Evolutionary conservation across 2,329 filamentous ascomycete genomes (phyloP), one percentile per base, ranked within the genome.

Genomic region (Aspergillus pseudotamarii): DNA sequence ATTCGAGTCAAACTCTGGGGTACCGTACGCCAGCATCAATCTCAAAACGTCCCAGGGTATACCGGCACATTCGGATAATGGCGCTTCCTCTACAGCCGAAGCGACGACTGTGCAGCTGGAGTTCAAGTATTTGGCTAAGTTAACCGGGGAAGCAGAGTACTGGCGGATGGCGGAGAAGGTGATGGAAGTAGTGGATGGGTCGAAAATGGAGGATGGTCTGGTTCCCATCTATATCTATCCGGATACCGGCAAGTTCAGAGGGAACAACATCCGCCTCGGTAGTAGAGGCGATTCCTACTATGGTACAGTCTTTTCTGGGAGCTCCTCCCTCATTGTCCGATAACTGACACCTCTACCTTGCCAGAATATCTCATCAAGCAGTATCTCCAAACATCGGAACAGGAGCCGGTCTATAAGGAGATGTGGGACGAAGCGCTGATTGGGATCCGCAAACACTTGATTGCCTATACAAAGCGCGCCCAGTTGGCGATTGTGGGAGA

Each of bases 221-320:
- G 85, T 98, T 4, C 95, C 94, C 38, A 98, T 98, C 72, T 98
- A 91, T 79, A 90, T 99, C 69, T 89, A 93, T 75, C 88, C 95
- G 4, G 86, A 89, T 32, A 88, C 83, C 14, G 95, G 95, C 61
- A 81, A 88, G 59, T 99, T 98, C 79, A 86, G 88, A 57, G 93
- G 92, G 23, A 80, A 88, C 23, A 96, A 97, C 73, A 94, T 99
- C 72, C 91, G 95, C 21, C 85, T 98, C 26, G 95, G 95, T 45
- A 97, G 93, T 76, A 88, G 95, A 65, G 95, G 95, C 53, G 95
- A 99, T 81, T 97, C 94, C 55, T 99, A 98, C 80, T 99, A 99
- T 80, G 86, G 81, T 83, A 72, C 51, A 75, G 68, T 51, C 2
- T 8, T 30, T 30, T 50, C 36, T 36, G 12, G 19, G 34, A 34